A percentile compares a stretch with the other conserved stretches of the same genome.
Conservation (phyloP, 352 stramenopile species). For the Phytopythium oedochilum region DNA sequence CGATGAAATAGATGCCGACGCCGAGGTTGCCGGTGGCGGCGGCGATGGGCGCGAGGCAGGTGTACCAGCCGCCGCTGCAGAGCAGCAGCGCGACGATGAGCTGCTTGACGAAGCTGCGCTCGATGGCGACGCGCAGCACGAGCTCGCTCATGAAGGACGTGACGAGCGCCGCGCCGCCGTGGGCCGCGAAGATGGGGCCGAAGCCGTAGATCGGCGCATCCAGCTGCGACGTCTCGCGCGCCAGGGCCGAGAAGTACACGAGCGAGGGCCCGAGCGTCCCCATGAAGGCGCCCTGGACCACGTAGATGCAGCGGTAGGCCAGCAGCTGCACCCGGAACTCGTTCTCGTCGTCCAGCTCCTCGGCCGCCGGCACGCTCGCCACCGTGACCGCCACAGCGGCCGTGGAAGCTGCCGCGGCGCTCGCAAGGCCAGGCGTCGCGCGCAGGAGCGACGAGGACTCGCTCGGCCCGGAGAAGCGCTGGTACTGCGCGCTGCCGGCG, state of each 20-base stretch:
- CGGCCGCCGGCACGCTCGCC: constrained; percentile 1
- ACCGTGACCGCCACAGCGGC: background rate
- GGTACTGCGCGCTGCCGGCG: background rate
- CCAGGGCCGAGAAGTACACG: constrained; percentile 61
- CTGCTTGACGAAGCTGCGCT: constrained; percentile 72
- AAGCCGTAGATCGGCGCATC: constrained; percentile 57
- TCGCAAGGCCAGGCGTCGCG: background rate
- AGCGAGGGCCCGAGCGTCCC: constrained; percentile 56
- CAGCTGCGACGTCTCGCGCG: constrained; percentile 26
- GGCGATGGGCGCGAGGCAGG: constrained; percentile 52
- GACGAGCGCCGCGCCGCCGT: constrained; percentile 62
- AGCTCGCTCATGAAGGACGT: constrained; percentile 82
- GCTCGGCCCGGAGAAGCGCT: background rate
- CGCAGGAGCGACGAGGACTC: background rate
- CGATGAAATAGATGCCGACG: constrained; percentile 67
- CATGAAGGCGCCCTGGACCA: constrained; percentile 63
- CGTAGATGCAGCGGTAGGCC: constrained; percentile 62
- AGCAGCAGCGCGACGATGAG: constrained; percentile 53
- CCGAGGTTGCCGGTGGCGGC: constrained; percentile 55
- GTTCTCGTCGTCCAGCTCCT: constrained; percentile 28
- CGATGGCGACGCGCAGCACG: constrained; percentile 56
- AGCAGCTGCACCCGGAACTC: constrained; percentile 60
- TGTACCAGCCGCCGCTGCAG: constrained; percentile 61
- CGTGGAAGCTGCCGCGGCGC: background rate
- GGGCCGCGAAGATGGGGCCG: constrained; percentile 66